Conservation (phyloP, 768 basidiomycete species). For the Sporobolomyces phaffii region DNA sequence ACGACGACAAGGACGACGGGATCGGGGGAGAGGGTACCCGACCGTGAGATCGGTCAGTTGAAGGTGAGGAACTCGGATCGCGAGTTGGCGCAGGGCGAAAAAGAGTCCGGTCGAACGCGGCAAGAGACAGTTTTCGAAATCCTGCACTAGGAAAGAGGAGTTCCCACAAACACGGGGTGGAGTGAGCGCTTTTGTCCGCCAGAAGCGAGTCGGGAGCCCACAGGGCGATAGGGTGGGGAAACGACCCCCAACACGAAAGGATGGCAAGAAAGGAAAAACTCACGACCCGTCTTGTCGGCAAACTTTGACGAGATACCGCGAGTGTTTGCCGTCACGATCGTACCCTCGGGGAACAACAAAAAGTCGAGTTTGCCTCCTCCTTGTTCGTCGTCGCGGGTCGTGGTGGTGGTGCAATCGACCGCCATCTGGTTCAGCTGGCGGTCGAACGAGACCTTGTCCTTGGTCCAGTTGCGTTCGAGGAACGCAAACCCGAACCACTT, state of each 20-base stretch:
- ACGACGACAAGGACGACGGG: constrained; percentile 46
- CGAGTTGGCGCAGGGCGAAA: constrained; percentile 66
- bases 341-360: constrained; percentile 90
- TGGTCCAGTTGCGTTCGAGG: constrained; percentile 85
- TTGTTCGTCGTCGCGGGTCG: neutral
- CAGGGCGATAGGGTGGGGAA: too few relatives aligned
- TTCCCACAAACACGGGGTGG: too few relatives aligned
- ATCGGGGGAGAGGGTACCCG: constrained; percentile 56
- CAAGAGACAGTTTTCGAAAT: constrained; percentile 69
- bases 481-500: constrained; percentile 91
- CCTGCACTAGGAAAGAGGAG: too few relatives aligned
- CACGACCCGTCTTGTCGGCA: constrained; percentile 77
- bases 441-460: constrained; percentile 65
- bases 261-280: too few relatives aligned
- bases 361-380: constrained; percentile 60
- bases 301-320: constrained; percentile 75
- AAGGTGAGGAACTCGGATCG: constrained; percentile 67
- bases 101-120: constrained; percentile 88
- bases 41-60: constrained; percentile 80
- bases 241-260: too few relatives aligned
- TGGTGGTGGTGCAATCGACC: constrained; percentile 45
- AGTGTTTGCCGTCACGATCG: constrained; percentile 78
- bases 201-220: too few relatives aligned
- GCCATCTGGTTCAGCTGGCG: constrained; percentile 54
- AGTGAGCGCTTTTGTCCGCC: too few relatives aligned